These are phyloP conservation scores for Beta corolliflora DNA, from an alignment of 179 eudicot genomes.

Conservation along the genomic window DNA sequence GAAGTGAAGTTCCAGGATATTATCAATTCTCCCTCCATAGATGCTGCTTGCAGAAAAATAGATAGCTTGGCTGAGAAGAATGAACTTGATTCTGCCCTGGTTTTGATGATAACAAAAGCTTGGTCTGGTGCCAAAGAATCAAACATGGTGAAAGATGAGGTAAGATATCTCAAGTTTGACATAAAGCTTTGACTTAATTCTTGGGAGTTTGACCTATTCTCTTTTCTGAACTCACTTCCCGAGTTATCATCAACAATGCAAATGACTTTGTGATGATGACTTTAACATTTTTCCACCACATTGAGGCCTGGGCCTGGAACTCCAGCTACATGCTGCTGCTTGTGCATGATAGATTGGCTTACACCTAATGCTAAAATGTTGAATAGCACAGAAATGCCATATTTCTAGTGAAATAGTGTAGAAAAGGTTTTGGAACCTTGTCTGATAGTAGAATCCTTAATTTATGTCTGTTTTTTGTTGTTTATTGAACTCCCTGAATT, in stretches of 20 bases:
- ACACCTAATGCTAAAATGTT: background rate
- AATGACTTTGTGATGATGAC: slow-evolving; percentile 1
- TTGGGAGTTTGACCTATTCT: background rate
- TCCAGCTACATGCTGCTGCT: background rate
- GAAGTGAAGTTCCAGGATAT: slow-evolving; percentile 89
- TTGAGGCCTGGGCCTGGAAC: background rate
- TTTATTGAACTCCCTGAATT: background rate
- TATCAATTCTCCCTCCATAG: slow-evolving; percentile 78
- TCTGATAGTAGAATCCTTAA: background rate
- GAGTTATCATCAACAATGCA: background rate
- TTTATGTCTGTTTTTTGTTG: background rate
- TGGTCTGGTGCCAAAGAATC: slow-evolving; percentile 95
- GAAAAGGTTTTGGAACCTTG: background rate
- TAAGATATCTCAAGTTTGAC: slow-evolving; percentile 27
- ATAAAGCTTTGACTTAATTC: slow-evolving; percentile 4
- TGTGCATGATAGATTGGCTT: background rate
- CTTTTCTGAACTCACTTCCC: background rate
- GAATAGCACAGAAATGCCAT: background rate
- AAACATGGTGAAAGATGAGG: slow-evolving; percentile 85
- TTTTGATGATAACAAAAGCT: slow-evolving; percentile 87
- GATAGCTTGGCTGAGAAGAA: slow-evolving; percentile 84
- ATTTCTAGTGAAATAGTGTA: background rate
- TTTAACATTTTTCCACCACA: background rate
- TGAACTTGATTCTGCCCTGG: slow-evolving; percentile 85
- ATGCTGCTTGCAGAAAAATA: slow-evolving; percentile 87